Evolutionary conservation across 2,329 filamentous ascomycete genomes (phyloP), one percentile per base, ranked within the genome.

Genomic region (Tolypocladium tundrense): DNA sequence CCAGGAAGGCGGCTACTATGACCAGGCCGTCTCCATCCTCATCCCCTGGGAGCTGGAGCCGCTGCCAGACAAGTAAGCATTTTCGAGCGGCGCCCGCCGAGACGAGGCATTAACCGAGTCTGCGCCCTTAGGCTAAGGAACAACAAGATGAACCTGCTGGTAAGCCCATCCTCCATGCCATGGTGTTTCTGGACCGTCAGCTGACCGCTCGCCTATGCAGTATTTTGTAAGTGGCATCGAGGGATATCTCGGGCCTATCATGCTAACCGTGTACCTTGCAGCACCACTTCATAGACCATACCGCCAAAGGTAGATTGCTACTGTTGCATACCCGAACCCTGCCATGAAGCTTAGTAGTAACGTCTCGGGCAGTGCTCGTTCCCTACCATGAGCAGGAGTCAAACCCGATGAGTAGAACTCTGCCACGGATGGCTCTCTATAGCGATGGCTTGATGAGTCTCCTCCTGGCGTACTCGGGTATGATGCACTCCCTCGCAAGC

Each of bases 91-190:
- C 43, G 27, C 2, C 43, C 27, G 40, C 11, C 21, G 19, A 39
- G 24, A 53, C 50, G 52, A 41, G 16, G 55, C 31, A 52, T 57
- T 56, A 13, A 42, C 42, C 33, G n/a, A 40, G n/a, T 40, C 33
- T 51, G 45, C 45, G 24, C 43, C 43, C 3, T 50, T 37, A 60
- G 59, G 13, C 42, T 62, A 37, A 53, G 53, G 50, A 82, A 87
- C 42, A 92, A 90, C 64, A 87, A 85, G 1, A 93, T 93, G 83
- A 93, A 94, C 66, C 71, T 94, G 60, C 78, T 94, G 63, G 75
- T 77, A 62, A 63, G 73, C 68, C 19, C 48, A 35, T 14, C 33
- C 21, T 43, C 21, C 50, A 50, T 58, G 40, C 27, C 27, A 19
- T 40, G 1, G 24, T 60, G 24, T 35, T 40, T 27, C 27, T 31